Percentiles rank a stretch among this genome's conserved stretches.
Evolutionary conservation across 805 yeast species (phyloP).

Genomic region (Priceomyces carsonii): DNA sequence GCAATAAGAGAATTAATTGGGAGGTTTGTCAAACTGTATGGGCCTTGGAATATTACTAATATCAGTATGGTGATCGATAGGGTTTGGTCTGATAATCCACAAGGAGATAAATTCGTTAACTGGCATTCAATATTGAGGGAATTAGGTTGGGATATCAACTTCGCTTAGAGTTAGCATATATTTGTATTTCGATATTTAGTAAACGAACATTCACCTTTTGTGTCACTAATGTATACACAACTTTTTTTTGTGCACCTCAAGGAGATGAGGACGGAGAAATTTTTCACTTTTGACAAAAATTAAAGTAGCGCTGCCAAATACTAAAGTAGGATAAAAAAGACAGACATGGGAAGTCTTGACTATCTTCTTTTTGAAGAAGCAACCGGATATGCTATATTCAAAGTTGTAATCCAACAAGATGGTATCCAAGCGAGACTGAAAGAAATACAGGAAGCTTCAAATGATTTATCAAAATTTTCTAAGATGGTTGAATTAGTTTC

Average conservation of each 20-base stretch:
- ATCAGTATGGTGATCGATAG: conserved; percentile 45
- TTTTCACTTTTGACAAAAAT: too few relatives aligned
- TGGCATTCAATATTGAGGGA: conserved; percentile 69
- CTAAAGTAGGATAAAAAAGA: conserved; percentile 2
- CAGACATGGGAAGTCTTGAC: conserved; percentile 70
- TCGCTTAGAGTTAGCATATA: conserved; percentile 47
- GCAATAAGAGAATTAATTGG: conserved; percentile 54
- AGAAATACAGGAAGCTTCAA: conserved; percentile 91
- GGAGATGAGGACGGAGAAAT: conserved; percentile 12
- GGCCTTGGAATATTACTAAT: conserved; percentile 60
- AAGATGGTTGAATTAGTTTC: conserved; percentile 91
- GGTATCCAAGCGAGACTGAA: conserved; percentile 86
- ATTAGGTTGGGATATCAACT: conserved; percentile 77
- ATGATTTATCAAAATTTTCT: conserved; percentile 83
- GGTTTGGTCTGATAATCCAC: conserved; percentile 48
- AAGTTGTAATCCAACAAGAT: conserved; percentile 91
- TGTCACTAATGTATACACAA: not conserved
- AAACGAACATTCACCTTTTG: not conserved
- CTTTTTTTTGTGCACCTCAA: conserved; percentile 7
- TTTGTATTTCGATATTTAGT: not conserved
- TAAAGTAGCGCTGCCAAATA: too few relatives aligned
- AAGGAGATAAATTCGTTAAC: conserved; percentile 64
- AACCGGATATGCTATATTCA: conserved; percentile 95
- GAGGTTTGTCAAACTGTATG: conserved; percentile 59
- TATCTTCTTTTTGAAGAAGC: conserved; percentile 97